These are phyloP conservation scores for Leccinum subtestaceum DNA, from an alignment of 768 basidiomycete species.

Conservation along the genomic window DNA sequence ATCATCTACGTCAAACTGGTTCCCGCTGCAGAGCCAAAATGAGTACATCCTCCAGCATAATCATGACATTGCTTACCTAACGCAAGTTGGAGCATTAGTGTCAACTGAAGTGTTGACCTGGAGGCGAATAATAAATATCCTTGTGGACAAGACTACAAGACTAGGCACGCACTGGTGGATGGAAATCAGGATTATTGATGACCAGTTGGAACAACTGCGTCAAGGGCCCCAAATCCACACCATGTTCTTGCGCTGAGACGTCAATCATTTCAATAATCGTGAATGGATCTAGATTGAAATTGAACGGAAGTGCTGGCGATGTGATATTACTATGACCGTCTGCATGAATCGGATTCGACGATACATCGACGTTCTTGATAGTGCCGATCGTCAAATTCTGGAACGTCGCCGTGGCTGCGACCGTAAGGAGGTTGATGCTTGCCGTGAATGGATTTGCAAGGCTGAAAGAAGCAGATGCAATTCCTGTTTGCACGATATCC, in stretches of 20 bases:
- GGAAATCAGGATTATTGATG: conserved; percentile 45
- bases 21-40: conserved; percentile 42
- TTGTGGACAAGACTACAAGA: neutral
- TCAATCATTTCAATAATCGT: conserved; percentile 57
- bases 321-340: conserved; percentile 56
- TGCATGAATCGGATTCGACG: conserved; percentile 57
- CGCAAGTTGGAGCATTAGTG: conserved; percentile 50
- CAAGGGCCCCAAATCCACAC: conserved; percentile 61
- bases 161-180: conserved; percentile 44
- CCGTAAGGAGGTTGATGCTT: conserved; percentile 57
- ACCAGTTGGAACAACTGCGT: conserved; percentile 53
- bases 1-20: conserved; percentile 58
- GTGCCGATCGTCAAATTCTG: conserved; percentile 53
- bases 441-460: conserved; percentile 72
- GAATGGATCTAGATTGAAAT: conserved; percentile 63
- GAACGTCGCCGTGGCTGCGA: conserved; percentile 54
- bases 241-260: conserved; percentile 48
- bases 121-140: neutral
- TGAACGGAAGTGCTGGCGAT: conserved; percentile 55
- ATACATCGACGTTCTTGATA: conserved; percentile 54
- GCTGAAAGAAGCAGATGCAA: conserved; percentile 55
- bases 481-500: conserved; percentile 57
- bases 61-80: conserved; percentile 40
- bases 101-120: conserved; percentile 58
- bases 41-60: neutral